Conservation (phyloP, 2,329 filamentous ascomycete species). For the Trichoderma sp. region DNA sequence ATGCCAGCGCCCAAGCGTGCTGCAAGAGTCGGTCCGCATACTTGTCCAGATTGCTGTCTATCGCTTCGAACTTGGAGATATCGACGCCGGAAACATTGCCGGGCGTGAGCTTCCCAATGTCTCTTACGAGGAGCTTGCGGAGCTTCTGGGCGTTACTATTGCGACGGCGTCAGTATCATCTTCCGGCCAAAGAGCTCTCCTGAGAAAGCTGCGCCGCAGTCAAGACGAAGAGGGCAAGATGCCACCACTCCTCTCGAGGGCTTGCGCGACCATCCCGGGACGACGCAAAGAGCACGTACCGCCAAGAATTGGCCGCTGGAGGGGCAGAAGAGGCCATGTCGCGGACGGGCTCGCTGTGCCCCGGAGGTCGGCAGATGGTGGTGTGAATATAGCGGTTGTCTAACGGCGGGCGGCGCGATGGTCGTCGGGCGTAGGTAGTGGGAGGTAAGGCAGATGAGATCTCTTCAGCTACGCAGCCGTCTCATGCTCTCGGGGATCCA, state of each 20-base stretch:
- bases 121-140: slow-evolving; percentile 48
- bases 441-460: neutral
- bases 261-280: neutral
- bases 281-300: slow-evolving; percentile 38
- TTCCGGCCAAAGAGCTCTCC: neutral
- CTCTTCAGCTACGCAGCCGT: slow-evolving; percentile 36
- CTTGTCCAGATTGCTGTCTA: slow-evolving; percentile 49
- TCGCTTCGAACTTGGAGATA: slow-evolving; percentile 47
- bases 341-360: slow-evolving; percentile 12
- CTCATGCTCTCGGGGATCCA: slow-evolving; percentile 42
- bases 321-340: slow-evolving; percentile 30
- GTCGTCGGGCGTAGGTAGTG: slow-evolving; percentile 6
- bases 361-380: neutral
- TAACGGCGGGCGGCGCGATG: slow-evolving; percentile 14
- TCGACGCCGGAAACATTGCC: slow-evolving; percentile 43
- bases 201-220: neutral
- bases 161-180: slow-evolving; percentile 26
- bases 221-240: no score
- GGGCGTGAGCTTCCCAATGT: slow-evolving; percentile 48
- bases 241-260: neutral
- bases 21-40: slow-evolving; percentile 31
- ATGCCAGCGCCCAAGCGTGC: neutral
- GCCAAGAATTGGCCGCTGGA: slow-evolving; percentile 45
- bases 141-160: slow-evolving; percentile 48
- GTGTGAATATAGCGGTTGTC: slow-evolving; percentile 10